Evolutionary conservation across 2,329 filamentous ascomycete genomes (phyloP), one percentile per base, ranked within the genome.

Genomic region (Penicillium sp.): DNA sequence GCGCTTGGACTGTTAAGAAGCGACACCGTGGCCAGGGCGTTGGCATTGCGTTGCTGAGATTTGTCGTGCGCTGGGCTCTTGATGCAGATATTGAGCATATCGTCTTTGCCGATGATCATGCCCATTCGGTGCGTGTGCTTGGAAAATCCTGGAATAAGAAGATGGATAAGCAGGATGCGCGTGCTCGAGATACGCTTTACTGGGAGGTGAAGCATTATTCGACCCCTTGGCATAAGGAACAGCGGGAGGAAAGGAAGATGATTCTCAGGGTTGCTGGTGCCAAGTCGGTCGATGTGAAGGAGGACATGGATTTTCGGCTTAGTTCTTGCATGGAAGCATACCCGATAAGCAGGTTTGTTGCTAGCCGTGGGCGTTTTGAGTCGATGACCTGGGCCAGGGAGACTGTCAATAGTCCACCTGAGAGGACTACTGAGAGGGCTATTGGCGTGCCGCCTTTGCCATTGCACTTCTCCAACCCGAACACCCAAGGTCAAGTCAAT

Each of bases 1-100:
- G 86, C 23, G 89, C 86, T 1, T 95, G 89, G 89, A 91, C 88
- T 1, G 87, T 89, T 1, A 77, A 77, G 62, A 69, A 82, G 41
- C 75, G 76, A 56, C 89, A 88, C 65, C 78, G 89, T 22, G 75
- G 79, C 26, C 80, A 81, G 52, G 88, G 89, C 0, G 74, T 94
- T 20, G 89, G 89, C 2, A 76, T 73, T 32, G 84, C 82, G 26
- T 69, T 95, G 59, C 73, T 95, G 39, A 79, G 85, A 56, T 85
- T 87, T 57, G 87, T 86, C 1, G 82, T 90, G 2, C 76, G 76
- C 46, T 66, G 85, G 44, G 84, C 85, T 49, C 78, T 79, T 57
- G 81, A 83, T 66, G 79, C 78, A 60, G 85, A 85, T 47, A 86
- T 87, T 34, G 79, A 79, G 48, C 82, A 81, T 27, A 80, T 79